Evolutionary conservation across 2,329 filamentous ascomycete species (phyloP).

Genomic region (Aspergillus brunneoviolaceus): DNA sequence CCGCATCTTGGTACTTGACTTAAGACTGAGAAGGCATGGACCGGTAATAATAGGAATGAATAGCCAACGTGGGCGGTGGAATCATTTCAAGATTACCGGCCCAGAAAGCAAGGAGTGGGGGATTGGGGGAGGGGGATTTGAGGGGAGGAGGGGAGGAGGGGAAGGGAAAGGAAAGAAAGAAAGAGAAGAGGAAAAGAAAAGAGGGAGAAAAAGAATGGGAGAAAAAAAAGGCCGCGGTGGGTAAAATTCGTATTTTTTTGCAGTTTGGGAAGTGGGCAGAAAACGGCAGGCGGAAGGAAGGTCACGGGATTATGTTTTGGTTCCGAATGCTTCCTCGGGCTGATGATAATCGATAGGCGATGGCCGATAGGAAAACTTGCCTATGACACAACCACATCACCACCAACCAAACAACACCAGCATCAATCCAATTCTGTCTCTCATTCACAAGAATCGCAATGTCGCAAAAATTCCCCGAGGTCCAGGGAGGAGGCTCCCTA

Average conservation of each 20-base stretch:
- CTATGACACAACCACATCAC: background rate
- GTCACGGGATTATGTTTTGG: background rate
- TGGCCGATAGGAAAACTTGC: background rate
- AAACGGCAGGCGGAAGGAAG: background rate
- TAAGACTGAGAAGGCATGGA: slow-evolving; percentile 17
- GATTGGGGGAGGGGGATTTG: background rate
- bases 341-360: too few species aligned
- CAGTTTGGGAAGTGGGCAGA: background rate
- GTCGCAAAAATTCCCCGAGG: slow-evolving; percentile 65
- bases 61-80: slow-evolving; percentile 11
- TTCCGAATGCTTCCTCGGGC: too few species aligned
- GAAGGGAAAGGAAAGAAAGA: slow-evolving; percentile 12
- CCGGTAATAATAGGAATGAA: slow-evolving; percentile 11
- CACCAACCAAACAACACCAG: background rate
- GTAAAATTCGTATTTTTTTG: too few species aligned
- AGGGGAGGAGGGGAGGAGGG: slow-evolving; percentile 3
- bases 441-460: slow-evolving; percentile 34
- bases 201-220: slow-evolving; percentile 15
- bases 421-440: background rate
- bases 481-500: slow-evolving; percentile 87
- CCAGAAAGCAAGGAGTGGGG: background rate
- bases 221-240: slow-evolving; percentile 14
- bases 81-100: slow-evolving; percentile 16
- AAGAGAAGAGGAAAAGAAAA: slow-evolving; percentile 17
- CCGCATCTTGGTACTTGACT: slow-evolving; percentile 51